A percentile compares a stretch with the other conserved stretches of the same genome.
phyloP scores from a whole-genome alignment of 2,329 filamentous ascomycete species.

The Dactylella cylindrospora region DNA sequence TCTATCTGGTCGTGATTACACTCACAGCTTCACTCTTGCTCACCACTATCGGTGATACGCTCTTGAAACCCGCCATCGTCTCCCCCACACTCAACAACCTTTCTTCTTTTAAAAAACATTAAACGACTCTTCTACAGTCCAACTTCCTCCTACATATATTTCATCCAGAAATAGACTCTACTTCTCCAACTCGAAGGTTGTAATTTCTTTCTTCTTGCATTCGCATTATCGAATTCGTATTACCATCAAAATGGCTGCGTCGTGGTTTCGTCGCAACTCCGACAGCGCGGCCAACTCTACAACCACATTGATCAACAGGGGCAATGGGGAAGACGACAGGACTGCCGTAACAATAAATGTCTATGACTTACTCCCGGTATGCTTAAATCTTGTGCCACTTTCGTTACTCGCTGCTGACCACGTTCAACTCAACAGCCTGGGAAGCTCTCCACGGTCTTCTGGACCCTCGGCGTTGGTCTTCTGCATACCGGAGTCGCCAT shows the following conservation, averaged over 20 bases:
- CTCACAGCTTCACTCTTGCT: no score
- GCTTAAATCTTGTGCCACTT: slow-evolving; percentile 47
- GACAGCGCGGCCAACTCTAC: slow-evolving; percentile 51
- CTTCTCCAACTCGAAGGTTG: not conserved
- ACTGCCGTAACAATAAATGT: slow-evolving; percentile 75
- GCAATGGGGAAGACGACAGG: slow-evolving; percentile 63
- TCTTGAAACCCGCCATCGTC: no score
- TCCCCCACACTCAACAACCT: no score
- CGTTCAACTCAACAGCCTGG: slow-evolving; percentile 60
- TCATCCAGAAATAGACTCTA: slow-evolving; percentile 28
- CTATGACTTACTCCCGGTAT: slow-evolving; percentile 73
- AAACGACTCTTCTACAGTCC: no score
- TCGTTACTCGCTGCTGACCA: slow-evolving; percentile 45
- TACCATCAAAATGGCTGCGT: slow-evolving; percentile 52
- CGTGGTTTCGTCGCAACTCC: slow-evolving; percentile 49
- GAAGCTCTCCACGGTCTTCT: slow-evolving; percentile 72
- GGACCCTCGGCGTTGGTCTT: slow-evolving; percentile 74
- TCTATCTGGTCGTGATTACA: no score
- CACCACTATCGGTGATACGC: no score
- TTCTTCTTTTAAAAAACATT: no score
- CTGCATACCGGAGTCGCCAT: slow-evolving; percentile 83
- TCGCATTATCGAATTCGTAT: no score
- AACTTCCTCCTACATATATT: no score
- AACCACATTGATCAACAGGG: slow-evolving; percentile 53
- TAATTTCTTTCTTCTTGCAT: no score